phyloP scores from a whole-genome alignment of 768 basidiomycete genomes.

The Rhodosporidiobolus odoratus region DNA sequence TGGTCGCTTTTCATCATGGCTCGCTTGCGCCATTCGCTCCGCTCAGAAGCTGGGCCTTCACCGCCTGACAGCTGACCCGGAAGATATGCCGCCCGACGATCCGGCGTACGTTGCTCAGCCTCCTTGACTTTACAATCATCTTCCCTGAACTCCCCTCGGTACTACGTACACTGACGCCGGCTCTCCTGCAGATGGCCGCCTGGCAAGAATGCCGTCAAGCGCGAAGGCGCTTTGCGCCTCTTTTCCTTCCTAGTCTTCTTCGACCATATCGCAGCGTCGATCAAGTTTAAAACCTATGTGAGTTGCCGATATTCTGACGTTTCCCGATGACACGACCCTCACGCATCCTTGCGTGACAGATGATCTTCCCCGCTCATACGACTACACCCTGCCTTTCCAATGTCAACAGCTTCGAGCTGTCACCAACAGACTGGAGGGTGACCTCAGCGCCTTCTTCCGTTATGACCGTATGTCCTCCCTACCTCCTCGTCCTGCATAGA shows the following conservation, averaged over 20 bases:
- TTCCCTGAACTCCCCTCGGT: no score
- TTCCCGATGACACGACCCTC: neutral
- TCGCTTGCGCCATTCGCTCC: constrained; percentile 15
- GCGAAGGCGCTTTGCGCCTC: constrained; percentile 18
- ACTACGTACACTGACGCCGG: neutral
- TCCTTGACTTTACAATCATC: no score
- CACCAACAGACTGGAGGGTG: constrained; percentile 19
- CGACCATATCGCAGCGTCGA: constrained; percentile 26
- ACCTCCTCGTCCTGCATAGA: neutral
- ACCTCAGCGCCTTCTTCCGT: neutral
- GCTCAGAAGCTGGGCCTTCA: constrained; percentile 25
- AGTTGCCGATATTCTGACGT: neutral
- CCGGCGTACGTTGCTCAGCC: neutral
- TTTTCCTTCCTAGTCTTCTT: constrained; percentile 20
- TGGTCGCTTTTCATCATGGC: constrained; percentile 23
- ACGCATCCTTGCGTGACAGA: neutral
- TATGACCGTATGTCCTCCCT: neutral
- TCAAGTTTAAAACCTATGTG: constrained; percentile 24
- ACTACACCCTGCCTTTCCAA: constrained; percentile 17
- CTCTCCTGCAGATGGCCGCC: constrained; percentile 18
- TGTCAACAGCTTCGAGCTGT: constrained; percentile 12
- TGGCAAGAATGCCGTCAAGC: constrained; percentile 35
- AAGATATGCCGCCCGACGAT: constrained; percentile 31
- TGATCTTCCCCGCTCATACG: constrained; percentile 17
- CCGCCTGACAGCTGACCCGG: constrained; percentile 21